These are phyloP conservation scores for Ajuga reptans DNA, from an alignment of 305 asterid genomes.

Conservation along the genomic window DNA sequence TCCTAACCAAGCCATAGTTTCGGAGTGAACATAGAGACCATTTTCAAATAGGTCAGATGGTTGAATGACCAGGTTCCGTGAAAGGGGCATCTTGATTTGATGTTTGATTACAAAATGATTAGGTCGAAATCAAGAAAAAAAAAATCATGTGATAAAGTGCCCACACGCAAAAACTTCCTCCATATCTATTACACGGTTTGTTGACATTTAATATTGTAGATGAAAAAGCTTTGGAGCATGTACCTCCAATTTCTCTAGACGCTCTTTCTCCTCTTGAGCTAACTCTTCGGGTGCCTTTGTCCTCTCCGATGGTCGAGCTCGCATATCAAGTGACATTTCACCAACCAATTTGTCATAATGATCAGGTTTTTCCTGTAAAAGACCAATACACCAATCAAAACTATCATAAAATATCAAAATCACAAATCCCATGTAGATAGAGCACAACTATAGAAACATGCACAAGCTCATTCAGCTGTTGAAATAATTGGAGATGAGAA, in stretches of 20 bases:
- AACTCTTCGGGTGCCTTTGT: constrained; percentile 86
- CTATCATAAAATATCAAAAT: neutral
- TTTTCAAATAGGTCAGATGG: neutral
- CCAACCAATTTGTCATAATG: constrained; percentile 60
- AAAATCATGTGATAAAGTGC: neutral
- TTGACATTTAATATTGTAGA: neutral
- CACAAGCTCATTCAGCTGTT: neutral
- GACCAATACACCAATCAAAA: constrained; percentile 10
- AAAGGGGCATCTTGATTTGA: neutral
- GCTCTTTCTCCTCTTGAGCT: constrained; percentile 96
- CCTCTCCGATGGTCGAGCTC: constrained; percentile 91
- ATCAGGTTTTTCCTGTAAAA: constrained; percentile 68
- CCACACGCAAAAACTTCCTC: neutral
- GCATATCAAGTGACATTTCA: constrained; percentile 71
- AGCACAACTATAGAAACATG: neutral
- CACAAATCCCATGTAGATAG: neutral
- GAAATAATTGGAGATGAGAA: neutral
- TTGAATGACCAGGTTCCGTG: neutral
- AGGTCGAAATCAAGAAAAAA: neutral
- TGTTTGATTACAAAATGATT: neutral
- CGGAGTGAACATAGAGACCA: neutral
- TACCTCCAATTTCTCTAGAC: constrained; percentile 82
- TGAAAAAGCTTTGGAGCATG: neutral
- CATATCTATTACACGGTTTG: neutral
- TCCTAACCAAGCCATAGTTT: neutral